Conservation (phyloP, 495 filamentous ascomycete species). For the Beverwykella pulmonaria region DNA sequence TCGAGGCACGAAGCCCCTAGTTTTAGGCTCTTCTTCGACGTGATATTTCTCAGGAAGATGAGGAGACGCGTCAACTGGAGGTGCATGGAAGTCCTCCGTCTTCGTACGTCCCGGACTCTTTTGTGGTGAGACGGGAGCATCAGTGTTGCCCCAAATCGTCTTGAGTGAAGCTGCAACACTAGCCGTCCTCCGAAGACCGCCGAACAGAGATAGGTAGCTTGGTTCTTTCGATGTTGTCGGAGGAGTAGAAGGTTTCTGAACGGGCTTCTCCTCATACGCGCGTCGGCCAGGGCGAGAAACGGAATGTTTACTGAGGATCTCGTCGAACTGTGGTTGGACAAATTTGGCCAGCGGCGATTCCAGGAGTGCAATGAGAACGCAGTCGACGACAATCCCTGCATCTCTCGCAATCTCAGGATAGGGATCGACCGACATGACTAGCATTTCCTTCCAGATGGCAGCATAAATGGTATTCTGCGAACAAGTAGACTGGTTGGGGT, state of each 20-base stretch:
- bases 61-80: constrained; percentile 73
- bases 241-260: constrained; percentile 55
- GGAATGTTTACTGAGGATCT: constrained; percentile 62
- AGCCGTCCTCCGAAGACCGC: constrained; percentile 64
- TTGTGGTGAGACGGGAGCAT: constrained; percentile 39
- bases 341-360: constrained; percentile 72
- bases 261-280: constrained; percentile 8
- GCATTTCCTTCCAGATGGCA: constrained; percentile 89
- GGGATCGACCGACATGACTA: constrained; percentile 88
- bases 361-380: constrained; percentile 74
- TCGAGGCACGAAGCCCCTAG: constrained; percentile 68
- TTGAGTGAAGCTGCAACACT: constrained; percentile 75
- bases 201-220: constrained; percentile 61
- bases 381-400: constrained; percentile 79
- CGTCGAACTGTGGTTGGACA: constrained; percentile 73
- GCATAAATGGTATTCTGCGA: constrained; percentile 87
- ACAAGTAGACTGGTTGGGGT: constrained; percentile 45
- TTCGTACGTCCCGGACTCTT: constrained; percentile 44
- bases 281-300: constrained; percentile 14
- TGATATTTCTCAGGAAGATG: constrained; percentile 69
- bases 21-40: constrained; percentile 72
- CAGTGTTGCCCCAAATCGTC: constrained; percentile 59
- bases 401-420: constrained; percentile 90
- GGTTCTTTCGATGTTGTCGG: constrained; percentile 61
- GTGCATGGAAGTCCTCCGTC: constrained; percentile 70